Evolutionary conservation across 2,329 filamentous ascomycete species (phyloP).

Genomic region (Nigrospora sphaerica): DNA sequence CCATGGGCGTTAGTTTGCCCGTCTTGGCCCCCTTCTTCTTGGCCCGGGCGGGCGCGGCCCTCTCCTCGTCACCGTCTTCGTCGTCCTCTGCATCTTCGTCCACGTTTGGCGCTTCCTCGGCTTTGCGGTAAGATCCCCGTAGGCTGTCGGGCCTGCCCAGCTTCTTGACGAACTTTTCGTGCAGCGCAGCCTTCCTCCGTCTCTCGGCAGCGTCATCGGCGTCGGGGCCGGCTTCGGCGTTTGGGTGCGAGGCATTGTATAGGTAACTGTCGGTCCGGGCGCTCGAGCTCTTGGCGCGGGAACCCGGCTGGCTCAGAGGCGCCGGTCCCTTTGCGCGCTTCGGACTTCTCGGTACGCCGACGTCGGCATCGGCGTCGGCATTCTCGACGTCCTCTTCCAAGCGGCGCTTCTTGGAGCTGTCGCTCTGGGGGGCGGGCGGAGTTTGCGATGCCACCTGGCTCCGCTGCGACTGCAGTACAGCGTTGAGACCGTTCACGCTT

Average conservation of each 20-base stretch:
- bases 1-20: constrained; percentile 86
- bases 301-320: not conserved
- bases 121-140: constrained; percentile 31
- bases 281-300: constrained; percentile 15
- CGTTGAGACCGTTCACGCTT: constrained; percentile 38
- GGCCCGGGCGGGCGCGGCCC: constrained; percentile 34
- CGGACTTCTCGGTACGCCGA: constrained; percentile 29
- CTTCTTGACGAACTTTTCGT: constrained; percentile 82
- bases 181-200: constrained; percentile 62
- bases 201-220: constrained; percentile 44
- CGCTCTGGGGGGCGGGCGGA: not conserved
- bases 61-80: constrained; percentile 45
- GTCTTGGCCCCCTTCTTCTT: constrained; percentile 66
- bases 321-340: constrained; percentile 10
- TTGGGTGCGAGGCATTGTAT: constrained; percentile 35
- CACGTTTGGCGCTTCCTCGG: constrained; percentile 41
- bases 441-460: constrained; percentile 6
- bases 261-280: constrained; percentile 44
- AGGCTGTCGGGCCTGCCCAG: constrained; percentile 81
- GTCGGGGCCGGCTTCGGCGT: constrained; percentile 29
- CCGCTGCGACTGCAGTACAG: constrained; percentile 25
- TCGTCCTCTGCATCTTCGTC: constrained; percentile 51
- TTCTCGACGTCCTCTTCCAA: constrained; percentile 23
- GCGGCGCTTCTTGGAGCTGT: constrained; percentile 40
- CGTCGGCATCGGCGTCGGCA: not conserved